Conservation (phyloP, 2,329 filamentous ascomycete genomes). For the Pseudomassariella vexata region DNA sequence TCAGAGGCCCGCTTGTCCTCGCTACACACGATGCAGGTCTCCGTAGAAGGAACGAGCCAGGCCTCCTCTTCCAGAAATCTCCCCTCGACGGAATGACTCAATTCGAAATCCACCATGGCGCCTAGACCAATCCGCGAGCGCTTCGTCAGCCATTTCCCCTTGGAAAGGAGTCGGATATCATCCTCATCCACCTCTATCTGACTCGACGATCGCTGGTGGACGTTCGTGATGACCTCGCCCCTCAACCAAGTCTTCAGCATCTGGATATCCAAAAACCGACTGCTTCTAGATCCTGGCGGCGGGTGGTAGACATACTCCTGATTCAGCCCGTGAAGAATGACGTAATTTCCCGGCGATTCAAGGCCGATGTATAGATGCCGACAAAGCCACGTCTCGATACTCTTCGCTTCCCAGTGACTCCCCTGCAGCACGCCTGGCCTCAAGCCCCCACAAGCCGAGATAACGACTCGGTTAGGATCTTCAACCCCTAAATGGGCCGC, state of each 20-base stretch:
- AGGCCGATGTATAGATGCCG: slow-evolving; percentile 23
- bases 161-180: slow-evolving; percentile 13
- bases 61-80: slow-evolving; percentile 23
- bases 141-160: slow-evolving; percentile 10
- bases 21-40: slow-evolving; percentile 26
- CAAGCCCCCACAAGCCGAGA: slow-evolving; percentile 24
- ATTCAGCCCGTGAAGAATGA: slow-evolving; percentile 23
- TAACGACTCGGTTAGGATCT: slow-evolving; percentile 20
- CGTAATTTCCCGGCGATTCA: slow-evolving; percentile 12
- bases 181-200: slow-evolving; percentile 9
- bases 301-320: slow-evolving; percentile 27
- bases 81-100: slow-evolving; percentile 19
- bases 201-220: slow-evolving; percentile 7
- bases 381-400: slow-evolving; percentile 24
- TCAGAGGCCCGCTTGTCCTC: slow-evolving; percentile 28
- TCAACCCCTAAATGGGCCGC: slow-evolving; percentile 16
- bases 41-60: slow-evolving; percentile 23
- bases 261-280: slow-evolving; percentile 7
- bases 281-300: slow-evolving; percentile 1
- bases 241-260: slow-evolving; percentile 15
- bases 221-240: slow-evolving; percentile 9
- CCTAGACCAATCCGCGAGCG: slow-evolving; percentile 16
- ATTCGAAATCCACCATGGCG: slow-evolving; percentile 22
- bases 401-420: slow-evolving; percentile 23
- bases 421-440: slow-evolving; percentile 23